Evolutionary conservation across 352 stramenopile genomes (phyloP).

Genomic region (Lagenidium giganteum): DNA sequence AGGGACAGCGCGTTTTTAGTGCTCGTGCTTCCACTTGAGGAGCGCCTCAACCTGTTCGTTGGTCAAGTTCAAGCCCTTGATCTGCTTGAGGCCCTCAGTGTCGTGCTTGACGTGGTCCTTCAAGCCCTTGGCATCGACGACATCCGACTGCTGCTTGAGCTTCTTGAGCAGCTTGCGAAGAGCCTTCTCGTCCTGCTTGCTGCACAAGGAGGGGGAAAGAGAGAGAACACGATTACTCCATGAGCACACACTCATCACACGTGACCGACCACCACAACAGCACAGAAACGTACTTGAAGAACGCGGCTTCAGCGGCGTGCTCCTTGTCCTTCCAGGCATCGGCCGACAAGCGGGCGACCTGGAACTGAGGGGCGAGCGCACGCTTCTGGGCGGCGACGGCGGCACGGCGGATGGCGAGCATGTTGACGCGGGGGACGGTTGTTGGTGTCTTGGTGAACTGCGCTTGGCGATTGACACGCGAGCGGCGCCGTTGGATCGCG

Average conservation of each 20-base stretch:
- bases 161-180: constrained; percentile 86
- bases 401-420: constrained; percentile 67
- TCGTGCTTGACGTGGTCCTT: constrained; percentile 78
- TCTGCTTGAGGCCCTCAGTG: constrained; percentile 63
- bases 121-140: constrained; percentile 45
- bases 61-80: constrained; percentile 54
- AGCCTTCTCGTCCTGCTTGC: constrained; percentile 84
- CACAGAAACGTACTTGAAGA: constrained; percentile 74
- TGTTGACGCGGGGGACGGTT: too few relatives aligned
- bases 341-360: constrained; percentile 36
- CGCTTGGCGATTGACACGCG: too few relatives aligned
- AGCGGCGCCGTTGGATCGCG: too few relatives aligned
- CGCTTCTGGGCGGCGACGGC: constrained; percentile 36
- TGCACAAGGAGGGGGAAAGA: too few relatives aligned
- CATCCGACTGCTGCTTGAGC: constrained; percentile 79
- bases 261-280: neutral
- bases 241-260: neutral
- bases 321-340: constrained; percentile 65
- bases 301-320: constrained; percentile 63
- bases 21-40: constrained; percentile 88
- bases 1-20: constrained; percentile 27
- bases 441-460: too few relatives aligned
- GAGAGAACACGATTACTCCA: too few relatives aligned
- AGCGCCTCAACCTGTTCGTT: constrained; percentile 70
- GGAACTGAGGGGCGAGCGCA: constrained; percentile 31